Evolutionary conservation across 2,329 filamentous ascomycete species (phyloP).

Genomic region (Pseudogymnoascus sp.): DNA sequence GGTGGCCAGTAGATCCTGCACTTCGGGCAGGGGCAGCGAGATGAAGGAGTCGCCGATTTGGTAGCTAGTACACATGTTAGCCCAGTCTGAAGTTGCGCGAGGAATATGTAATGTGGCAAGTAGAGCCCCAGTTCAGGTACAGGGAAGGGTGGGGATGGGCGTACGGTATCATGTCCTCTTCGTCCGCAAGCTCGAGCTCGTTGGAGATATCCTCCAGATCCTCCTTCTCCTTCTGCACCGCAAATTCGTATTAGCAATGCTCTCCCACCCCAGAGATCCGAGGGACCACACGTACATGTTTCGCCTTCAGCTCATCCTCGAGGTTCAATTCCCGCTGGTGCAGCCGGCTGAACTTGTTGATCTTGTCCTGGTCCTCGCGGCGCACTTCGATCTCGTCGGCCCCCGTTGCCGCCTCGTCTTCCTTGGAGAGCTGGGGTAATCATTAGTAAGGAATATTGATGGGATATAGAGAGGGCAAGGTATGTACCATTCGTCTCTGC

Average conservation of each 20-base stretch:
- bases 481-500: slow-evolving; percentile 52
- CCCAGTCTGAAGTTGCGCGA: background rate
- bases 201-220: slow-evolving; percentile 87
- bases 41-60: slow-evolving; percentile 96
- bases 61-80: slow-evolving; percentile 53
- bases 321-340: slow-evolving; percentile 77
- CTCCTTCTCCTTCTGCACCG: slow-evolving; percentile 89
- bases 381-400: slow-evolving; percentile 87
- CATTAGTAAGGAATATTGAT: slow-evolving; percentile 12
- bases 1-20: slow-evolving; percentile 71
- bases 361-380: slow-evolving; percentile 95
- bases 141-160: slow-evolving; percentile 27
- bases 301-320: slow-evolving; percentile 71
- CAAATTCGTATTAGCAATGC: slow-evolving; percentile 15
- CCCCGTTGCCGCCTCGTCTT: slow-evolving; percentile 69
- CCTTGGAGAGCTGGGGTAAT: slow-evolving; percentile 68
- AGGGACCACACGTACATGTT: slow-evolving; percentile 54
- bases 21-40: slow-evolving; percentile 72
- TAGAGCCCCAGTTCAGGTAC: background rate
- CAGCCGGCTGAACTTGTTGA: slow-evolving; percentile 93
- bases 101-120: background rate
- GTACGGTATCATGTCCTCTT: slow-evolving; percentile 88
- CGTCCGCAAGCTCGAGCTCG: slow-evolving; percentile 89
- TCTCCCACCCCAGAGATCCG: background rate
- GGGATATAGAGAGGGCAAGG: background rate